Percentiles rank a stretch among this genome's conserved stretches.
phyloP scores from a whole-genome alignment of 805 yeast genomes.

The Cyberlindnera americana region DNA sequence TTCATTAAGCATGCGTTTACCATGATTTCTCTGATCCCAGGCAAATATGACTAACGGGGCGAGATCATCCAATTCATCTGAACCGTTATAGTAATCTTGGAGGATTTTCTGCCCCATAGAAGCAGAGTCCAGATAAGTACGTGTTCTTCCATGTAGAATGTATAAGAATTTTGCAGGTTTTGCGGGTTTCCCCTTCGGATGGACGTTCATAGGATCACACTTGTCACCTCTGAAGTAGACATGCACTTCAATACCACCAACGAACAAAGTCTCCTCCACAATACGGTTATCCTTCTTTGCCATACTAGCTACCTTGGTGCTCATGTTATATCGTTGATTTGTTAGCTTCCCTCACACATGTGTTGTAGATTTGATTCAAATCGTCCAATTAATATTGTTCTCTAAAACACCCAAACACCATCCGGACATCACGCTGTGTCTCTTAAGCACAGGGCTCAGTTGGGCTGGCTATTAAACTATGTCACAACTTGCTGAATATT shows the following conservation, averaged over 20 bases:
- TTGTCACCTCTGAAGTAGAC: slow-evolving; percentile 4
- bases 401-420: slow-evolving; percentile 1
- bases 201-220: slow-evolving; percentile 6
- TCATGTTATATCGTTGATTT: not conserved
- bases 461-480: not conserved
- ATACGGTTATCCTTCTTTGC: slow-evolving; percentile 1
- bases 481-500: too few species aligned
- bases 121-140: not conserved
- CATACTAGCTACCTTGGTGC: not conserved
- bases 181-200: not conserved
- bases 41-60: slow-evolving; percentile 15
- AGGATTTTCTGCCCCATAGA: slow-evolving; percentile 6
- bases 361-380: too few species aligned
- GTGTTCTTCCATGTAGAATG: slow-evolving; percentile 11
- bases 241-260: slow-evolving; percentile 13
- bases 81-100: slow-evolving; percentile 4
- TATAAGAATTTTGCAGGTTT: slow-evolving; percentile 2
- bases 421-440: too few species aligned
- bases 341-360: not conserved
- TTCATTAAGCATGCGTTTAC: slow-evolving; percentile 11
- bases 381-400: too few species aligned
- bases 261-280: not conserved
- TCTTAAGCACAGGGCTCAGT: too few species aligned
- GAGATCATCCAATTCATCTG: not conserved
- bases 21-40: slow-evolving; percentile 26